Base-by-base conservation (phyloP, 768 basidiomycete species). In the Gymnopilus dilepis region DNA sequence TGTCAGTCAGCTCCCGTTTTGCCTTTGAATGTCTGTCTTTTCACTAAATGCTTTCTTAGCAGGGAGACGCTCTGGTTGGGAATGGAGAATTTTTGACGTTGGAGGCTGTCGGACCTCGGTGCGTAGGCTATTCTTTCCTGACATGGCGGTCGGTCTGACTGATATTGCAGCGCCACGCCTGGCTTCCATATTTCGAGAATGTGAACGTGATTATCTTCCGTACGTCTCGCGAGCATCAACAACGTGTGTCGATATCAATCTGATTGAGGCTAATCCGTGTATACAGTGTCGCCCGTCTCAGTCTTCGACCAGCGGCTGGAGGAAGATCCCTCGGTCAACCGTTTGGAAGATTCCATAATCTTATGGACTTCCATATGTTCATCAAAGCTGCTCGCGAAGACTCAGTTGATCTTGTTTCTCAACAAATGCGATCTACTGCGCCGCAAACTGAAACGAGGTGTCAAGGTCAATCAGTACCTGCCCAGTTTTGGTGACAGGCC, bases 171-270 rank as follows among this genome's bases (percentile, higher is more conserved):
- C 90, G 92, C 38, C 77, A 85, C 21, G 88, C 88, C 0, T 94
- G 92, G 92, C 76, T 91, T 19, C 89, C 91, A 0, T 94, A 86
- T 74, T 93, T 94, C 69, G 88, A 92, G 55, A 84, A 88, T 67
- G 88, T 88, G 43, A 85, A 91, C 64, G 89, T 88, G 2, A 86
- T 94, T 69, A 91, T 94, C 57, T 93, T 94, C 75, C 79, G 80
- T 81, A 63, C 43, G 74, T 76, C 28, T 41, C 47, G 58, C n/a
- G n/a, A n/a, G n/a, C 41, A 42, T 21, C 22, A 56, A 24, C 41
- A 40, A 24, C 30, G 5, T 17, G 4, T 26, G n/a, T 19, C 53
- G 51, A 47, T 37, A 26, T 24, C 1, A 17, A 41, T 59, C 42
- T 42, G 34, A 51, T 53, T 30, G 30, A 58, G 26, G 40, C 17